Conservation (phyloP, 2,329 filamentous ascomycete genomes). For the Fusarium algeriense region DNA sequence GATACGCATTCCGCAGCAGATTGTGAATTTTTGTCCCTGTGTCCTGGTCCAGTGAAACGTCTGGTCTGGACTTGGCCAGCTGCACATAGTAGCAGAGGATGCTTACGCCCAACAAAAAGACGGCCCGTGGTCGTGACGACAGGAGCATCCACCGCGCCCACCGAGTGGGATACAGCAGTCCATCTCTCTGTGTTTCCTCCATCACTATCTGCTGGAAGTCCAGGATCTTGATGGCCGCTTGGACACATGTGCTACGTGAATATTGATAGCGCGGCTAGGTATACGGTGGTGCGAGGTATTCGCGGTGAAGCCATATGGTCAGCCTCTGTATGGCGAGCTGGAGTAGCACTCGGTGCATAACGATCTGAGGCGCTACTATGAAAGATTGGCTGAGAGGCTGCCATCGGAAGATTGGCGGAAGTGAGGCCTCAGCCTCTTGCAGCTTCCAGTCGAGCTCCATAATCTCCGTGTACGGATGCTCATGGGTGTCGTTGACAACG, state of each 20-base stretch:
- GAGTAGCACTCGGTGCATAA: background rate
- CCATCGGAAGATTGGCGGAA: background rate
- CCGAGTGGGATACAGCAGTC: fast-evolving
- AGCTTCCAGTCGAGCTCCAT: background rate
- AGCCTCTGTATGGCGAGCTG: background rate
- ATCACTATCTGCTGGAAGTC: background rate
- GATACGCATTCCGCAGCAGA: background rate
- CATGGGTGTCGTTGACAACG: background rate
- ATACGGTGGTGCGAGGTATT: background rate
- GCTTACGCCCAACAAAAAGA: background rate
- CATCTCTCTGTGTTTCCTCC: background rate
- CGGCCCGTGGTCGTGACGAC: background rate
- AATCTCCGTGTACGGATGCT: fast-evolving
- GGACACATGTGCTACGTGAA: background rate
- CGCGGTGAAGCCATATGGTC: background rate
- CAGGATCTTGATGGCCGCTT: background rate
- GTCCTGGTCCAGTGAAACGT: fast-evolving
- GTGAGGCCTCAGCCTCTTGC: background rate
- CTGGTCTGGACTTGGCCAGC: background rate
- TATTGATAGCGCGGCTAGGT: background rate
- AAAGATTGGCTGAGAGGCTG: background rate
- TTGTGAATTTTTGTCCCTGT: background rate
- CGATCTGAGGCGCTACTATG: background rate
- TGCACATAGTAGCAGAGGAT: background rate
- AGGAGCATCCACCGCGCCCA: background rate